phyloP scores from a whole-genome alignment of 345 rosid species.

The Trapa incisa region DNA sequence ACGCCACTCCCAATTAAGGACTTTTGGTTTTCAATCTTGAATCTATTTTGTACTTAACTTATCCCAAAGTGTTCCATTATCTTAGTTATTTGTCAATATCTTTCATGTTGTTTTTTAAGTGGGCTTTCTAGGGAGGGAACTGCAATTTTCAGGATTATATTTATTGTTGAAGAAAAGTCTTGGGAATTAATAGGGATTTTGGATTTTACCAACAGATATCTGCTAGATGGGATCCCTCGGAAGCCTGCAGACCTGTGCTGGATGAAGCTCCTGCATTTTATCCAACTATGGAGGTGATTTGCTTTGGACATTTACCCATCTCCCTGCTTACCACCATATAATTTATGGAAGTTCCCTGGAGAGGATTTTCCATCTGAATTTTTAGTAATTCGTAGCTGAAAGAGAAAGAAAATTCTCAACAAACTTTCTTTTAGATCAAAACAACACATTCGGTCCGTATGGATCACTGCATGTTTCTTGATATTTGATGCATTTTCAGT shows the following conservation, averaged over 20 bases:
- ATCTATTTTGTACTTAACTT: neutral
- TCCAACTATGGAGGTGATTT: conserved; percentile 72
- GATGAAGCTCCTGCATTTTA: conserved; percentile 86
- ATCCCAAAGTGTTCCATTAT: neutral
- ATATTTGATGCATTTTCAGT: neutral
- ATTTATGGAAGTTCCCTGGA: no score
- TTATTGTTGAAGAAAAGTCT: conserved; percentile 5
- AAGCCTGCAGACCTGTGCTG: conserved; percentile 60
- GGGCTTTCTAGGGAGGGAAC: neutral
- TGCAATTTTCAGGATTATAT: neutral
- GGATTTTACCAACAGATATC: conserved; percentile 37
- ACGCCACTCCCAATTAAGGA: neutral
- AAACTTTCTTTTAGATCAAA: no score
- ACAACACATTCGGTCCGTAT: no score
- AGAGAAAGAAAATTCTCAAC: neutral
- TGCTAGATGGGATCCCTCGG: conserved; percentile 68
- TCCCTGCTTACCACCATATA: neutral
- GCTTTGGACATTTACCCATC: neutral
- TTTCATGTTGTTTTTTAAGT: neutral
- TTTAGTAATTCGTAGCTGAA: neutral
- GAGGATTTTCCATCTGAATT: neutral
- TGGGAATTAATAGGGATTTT: conserved; percentile 6
- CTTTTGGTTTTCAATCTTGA: neutral
- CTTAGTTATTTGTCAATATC: neutral
- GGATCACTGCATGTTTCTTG: neutral